Conservation (phyloP, 2,329 filamentous ascomycete genomes). For the Talaromyces piceae region DNA sequence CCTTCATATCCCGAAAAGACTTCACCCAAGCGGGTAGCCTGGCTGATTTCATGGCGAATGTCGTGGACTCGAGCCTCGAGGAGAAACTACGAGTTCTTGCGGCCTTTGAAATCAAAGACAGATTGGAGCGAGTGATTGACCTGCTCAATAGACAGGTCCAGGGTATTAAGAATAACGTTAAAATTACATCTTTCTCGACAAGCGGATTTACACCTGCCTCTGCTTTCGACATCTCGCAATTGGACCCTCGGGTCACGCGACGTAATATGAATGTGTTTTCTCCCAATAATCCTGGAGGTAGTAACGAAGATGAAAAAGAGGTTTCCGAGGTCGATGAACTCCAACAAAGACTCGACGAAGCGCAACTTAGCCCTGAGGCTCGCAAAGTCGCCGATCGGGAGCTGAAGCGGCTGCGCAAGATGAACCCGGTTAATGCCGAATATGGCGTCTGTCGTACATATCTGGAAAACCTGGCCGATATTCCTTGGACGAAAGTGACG, state of each 20-base stretch:
- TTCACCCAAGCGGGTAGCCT: conserved; percentile 73
- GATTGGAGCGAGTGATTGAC: conserved; percentile 75
- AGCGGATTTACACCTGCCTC: conserved; percentile 55
- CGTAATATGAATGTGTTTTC: conserved; percentile 38
- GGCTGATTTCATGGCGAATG: conserved; percentile 94
- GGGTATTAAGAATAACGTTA: conserved; percentile 77
- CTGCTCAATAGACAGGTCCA: conserved; percentile 75
- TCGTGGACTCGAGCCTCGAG: conserved; percentile 78
- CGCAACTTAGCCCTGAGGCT: conserved; percentile 74
- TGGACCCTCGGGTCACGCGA: conserved; percentile 40
- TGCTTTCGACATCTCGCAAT: conserved; percentile 48
- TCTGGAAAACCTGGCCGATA: conserved; percentile 85
- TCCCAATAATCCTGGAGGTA: conserved; percentile 37
- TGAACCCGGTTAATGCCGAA: conserved; percentile 93
- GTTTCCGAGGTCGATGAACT: conserved; percentile 85
- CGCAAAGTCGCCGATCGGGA: conserved; percentile 87
- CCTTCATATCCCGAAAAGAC: conserved; percentile 78
- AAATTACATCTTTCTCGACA: conserved; percentile 69
- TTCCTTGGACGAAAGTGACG: conserved; percentile 81
- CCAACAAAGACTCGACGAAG: conserved; percentile 76
- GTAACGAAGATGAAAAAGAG: conserved; percentile 65
- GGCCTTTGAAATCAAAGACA: conserved; percentile 68
- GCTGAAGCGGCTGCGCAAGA: conserved; percentile 79
- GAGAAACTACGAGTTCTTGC: conserved; percentile 84
- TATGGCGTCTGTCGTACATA: conserved; percentile 92